Conservation (phyloP, 192 early-diverging fungal genomes). For the Backusella morwellensis region DNA sequence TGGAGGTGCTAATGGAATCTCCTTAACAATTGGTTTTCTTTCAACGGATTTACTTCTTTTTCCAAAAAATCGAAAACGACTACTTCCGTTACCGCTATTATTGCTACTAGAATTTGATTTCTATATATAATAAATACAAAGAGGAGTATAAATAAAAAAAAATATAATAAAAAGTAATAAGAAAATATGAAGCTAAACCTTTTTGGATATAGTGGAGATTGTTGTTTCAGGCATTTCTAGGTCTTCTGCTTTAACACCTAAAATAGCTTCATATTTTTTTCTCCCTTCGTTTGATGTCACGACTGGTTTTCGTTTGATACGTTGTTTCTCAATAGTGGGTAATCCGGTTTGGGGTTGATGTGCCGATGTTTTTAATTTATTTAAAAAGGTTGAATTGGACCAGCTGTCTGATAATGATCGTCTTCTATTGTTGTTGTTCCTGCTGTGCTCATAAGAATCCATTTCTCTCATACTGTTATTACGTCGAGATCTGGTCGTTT, state of each 20-base stretch:
- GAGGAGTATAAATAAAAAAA: neutral
- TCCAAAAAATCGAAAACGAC: neutral
- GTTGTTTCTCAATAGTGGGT: neutral
- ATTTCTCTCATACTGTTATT: neutral
- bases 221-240: conserved; percentile 5
- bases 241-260: conserved; percentile 11
- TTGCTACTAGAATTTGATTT: neutral
- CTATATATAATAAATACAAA: neutral
- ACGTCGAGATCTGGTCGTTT: neutral
- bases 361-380: neutral
- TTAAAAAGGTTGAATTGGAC: conserved; percentile 2
- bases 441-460: neutral
- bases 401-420: neutral
- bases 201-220: neutral
- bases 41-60: neutral
- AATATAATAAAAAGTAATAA: neutral
- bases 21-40: neutral
- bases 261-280: conserved; percentile 12
- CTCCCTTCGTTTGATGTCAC: neutral
- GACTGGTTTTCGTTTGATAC: neutral
- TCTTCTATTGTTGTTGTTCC: neutral
- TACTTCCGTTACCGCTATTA: neutral
- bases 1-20: neutral
- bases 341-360: neutral
- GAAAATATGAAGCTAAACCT: neutral